Percentiles rank a stretch among this genome's conserved stretches.
Conservation (phyloP, 1,284 basidiomycete genomes). For the Malassezia slooffiae region DNA sequence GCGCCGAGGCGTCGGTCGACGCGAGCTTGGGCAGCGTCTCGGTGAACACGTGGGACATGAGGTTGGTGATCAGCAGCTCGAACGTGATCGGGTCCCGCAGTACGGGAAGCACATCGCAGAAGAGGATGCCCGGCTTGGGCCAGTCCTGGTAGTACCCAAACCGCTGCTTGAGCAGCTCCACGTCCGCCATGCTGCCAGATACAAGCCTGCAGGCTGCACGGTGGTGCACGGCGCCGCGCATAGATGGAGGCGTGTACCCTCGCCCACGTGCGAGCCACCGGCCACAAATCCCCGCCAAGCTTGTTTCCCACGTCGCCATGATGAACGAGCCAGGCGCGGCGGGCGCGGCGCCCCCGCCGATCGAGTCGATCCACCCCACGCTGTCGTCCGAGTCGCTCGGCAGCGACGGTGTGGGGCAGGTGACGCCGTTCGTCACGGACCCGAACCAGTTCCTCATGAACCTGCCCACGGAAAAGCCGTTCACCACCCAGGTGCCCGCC, state of each 20-base stretch:
- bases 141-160: slow-evolving; percentile 41
- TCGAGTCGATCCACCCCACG: slow-evolving; percentile 14
- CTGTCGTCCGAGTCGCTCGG: slow-evolving; percentile 6
- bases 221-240: not conserved
- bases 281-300: not conserved
- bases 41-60: slow-evolving; percentile 74
- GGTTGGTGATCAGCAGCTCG: slow-evolving; percentile 71
- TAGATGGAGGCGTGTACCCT: slow-evolving; percentile 6
- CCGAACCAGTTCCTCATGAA: slow-evolving; percentile 13
- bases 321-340: slow-evolving; percentile 12
- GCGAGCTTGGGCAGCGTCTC: slow-evolving; percentile 54
- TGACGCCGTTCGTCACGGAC: slow-evolving; percentile 14
- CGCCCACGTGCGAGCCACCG: not conserved
- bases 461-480: slow-evolving; percentile 14
- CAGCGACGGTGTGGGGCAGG: slow-evolving; percentile 10
- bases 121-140: slow-evolving; percentile 43
- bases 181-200: slow-evolving; percentile 12
- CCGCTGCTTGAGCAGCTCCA: slow-evolving; percentile 16
- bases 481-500: slow-evolving; percentile 16
- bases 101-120: slow-evolving; percentile 46
- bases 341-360: slow-evolving; percentile 4
- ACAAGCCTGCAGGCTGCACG: not conserved
- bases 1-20: slow-evolving; percentile 49
- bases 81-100: slow-evolving; percentile 45
- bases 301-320: slow-evolving; percentile 4